phyloP scores from a whole-genome alignment of 2,329 filamentous ascomycete genomes.

The Hymenoscyphus linearis region DNA sequence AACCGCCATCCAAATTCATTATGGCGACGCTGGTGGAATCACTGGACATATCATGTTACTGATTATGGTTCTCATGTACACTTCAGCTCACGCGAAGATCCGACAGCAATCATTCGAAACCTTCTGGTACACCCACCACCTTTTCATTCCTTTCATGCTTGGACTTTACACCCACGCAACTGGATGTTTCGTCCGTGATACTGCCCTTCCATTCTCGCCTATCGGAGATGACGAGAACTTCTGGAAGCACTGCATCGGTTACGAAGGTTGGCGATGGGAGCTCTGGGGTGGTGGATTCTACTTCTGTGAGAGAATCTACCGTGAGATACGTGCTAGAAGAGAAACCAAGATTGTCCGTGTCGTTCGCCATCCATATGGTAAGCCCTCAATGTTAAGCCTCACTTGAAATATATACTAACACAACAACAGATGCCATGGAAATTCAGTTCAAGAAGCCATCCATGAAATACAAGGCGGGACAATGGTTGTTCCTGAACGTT shows the following conservation, averaged over 20 bases:
- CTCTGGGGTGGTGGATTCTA: slow-evolving; percentile 81
- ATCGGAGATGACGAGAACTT: slow-evolving; percentile 70
- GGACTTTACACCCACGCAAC: slow-evolving; percentile 93
- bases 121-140: slow-evolving; percentile 98
- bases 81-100: slow-evolving; percentile 86
- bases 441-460: slow-evolving; percentile 95
- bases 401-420: slow-evolving; percentile 27
- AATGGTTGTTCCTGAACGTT: slow-evolving; percentile 96
- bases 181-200: slow-evolving; percentile 93
- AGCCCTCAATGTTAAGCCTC: slow-evolving; percentile 29
- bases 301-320: slow-evolving; percentile 80
- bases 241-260: slow-evolving; percentile 92
- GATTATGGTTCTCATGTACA: slow-evolving; percentile 99
- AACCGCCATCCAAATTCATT: slow-evolving; percentile 85
- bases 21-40: slow-evolving; percentile 79
- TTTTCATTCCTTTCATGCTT: slow-evolving; percentile 95
- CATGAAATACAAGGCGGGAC: slow-evolving; percentile 96
- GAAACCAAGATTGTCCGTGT: slow-evolving; percentile 89
- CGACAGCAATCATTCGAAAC: slow-evolving; percentile 96
- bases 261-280: slow-evolving; percentile 97
- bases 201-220: slow-evolving; percentile 65
- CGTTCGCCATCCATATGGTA: slow-evolving; percentile 90
- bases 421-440: slow-evolving; percentile 73
- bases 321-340: slow-evolving; percentile 79
- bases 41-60: slow-evolving; percentile 97